Percentiles rank a stretch among this genome's conserved stretches.
Conservation (phyloP, 2,329 filamentous ascomycete species). For the Botryotinia convoluta region DNA sequence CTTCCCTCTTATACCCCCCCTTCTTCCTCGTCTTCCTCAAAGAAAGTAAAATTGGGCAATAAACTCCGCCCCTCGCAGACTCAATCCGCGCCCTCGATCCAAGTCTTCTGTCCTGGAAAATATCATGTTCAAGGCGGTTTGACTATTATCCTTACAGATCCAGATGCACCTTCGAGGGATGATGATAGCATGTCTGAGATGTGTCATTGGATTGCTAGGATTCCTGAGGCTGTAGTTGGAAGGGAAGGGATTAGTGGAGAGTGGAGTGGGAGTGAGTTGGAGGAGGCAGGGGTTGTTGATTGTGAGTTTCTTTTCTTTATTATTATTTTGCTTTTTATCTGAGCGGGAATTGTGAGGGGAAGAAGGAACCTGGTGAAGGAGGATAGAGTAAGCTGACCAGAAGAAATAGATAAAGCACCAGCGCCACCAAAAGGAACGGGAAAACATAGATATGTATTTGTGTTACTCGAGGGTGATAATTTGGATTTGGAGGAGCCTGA, state of each 20-base stretch:
- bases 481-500: constrained; percentile 45
- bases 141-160: constrained; percentile 53
- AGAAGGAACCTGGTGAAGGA: no score
- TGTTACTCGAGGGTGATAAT: constrained; percentile 46
- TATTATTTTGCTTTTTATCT: not conserved
- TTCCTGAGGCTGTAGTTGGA: constrained; percentile 15
- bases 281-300: constrained; percentile 22
- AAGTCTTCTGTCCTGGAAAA: constrained; percentile 34
- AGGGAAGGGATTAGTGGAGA: not conserved
- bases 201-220: constrained; percentile 51
- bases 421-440: constrained; percentile 54
- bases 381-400: not conserved
- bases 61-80: constrained; percentile 34
- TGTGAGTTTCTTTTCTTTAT: constrained; percentile 26
- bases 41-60: constrained; percentile 32
- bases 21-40: not conserved
- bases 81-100: constrained; percentile 34
- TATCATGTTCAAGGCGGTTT: constrained; percentile 36
- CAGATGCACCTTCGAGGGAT: constrained; percentile 53
- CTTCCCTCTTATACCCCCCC: not conserved
- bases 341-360: no score
- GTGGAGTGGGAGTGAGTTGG: not conserved
- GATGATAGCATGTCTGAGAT: constrained; percentile 56
- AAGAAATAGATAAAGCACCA: constrained; percentile 48
- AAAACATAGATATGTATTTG: constrained; percentile 56